phyloP scores from a whole-genome alignment of 352 stramenopile genomes.

The Phytophthora citricola region DNA sequence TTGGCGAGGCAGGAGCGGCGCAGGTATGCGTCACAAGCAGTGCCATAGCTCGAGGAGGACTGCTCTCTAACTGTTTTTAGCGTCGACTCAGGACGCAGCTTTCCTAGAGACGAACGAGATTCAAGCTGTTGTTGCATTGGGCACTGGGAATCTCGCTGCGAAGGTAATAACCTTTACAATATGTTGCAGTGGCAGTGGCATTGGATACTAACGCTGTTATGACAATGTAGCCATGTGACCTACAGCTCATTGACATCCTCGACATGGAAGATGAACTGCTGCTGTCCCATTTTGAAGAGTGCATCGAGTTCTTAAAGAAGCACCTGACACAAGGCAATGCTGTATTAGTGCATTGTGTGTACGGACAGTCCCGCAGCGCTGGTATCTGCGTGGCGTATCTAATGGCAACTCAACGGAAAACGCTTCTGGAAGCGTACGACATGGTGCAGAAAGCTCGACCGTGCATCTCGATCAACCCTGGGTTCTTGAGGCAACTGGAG shows the following conservation, averaged over 20 bases:
- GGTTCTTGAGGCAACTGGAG: constrained; percentile 75
- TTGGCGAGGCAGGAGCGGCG: constrained; percentile 63
- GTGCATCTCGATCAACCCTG: constrained; percentile 83
- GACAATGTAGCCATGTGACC: constrained; percentile 38
- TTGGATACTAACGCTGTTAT: not conserved
- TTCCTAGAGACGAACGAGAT: constrained; percentile 59
- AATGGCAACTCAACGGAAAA: constrained; percentile 54
- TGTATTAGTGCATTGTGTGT: constrained; percentile 81
- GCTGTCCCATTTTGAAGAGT: constrained; percentile 65
- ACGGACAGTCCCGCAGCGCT: constrained; percentile 81
- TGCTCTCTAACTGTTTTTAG: constrained; percentile 2
- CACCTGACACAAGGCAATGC: constrained; percentile 15
- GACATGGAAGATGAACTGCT: constrained; percentile 83
- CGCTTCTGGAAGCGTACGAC: constrained; percentile 61
- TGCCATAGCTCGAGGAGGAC: not conserved
- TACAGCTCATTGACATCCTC: constrained; percentile 67
- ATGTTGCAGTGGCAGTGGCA: not conserved
- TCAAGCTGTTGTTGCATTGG: constrained; percentile 60
- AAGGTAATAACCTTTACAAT: constrained; percentile 35
- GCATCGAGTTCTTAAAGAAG: constrained; percentile 49
- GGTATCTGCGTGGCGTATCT: constrained; percentile 79
- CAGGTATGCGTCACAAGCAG: constrained; percentile 34
- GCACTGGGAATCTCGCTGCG: constrained; percentile 58
- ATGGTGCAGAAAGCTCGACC: constrained; percentile 62
- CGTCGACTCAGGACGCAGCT: constrained; percentile 35